Percentiles rank a stretch among this genome's conserved stretches.
Evolutionary conservation across 2,329 filamentous ascomycete species (phyloP).

Genomic region (Chaetomium globosum): DNA sequence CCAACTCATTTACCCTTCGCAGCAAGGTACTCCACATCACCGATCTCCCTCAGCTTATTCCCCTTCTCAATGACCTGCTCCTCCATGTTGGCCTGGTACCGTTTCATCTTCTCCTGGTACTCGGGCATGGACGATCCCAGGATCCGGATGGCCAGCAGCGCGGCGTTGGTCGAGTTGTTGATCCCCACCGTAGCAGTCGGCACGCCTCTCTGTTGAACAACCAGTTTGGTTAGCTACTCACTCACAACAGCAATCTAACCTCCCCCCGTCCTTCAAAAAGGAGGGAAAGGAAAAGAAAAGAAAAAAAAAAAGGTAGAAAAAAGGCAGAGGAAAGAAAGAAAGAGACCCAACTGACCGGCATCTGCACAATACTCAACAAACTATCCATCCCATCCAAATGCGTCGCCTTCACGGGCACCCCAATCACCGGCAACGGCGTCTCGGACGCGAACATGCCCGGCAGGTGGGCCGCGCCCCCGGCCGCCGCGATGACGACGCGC

Average conservation of each 20-base stretch:
- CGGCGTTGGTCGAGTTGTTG: conserved; percentile 79
- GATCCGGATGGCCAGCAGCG: conserved; percentile 69
- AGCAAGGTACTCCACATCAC: conserved; percentile 56
- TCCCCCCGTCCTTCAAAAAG: background rate
- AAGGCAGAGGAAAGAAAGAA: background rate
- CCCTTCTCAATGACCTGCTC: conserved; percentile 67
- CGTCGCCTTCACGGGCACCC: conserved; percentile 74
- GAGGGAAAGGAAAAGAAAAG: conserved; percentile 2
- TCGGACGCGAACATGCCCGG: conserved; percentile 76
- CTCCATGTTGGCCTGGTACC: conserved; percentile 65
- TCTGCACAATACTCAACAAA: conserved; percentile 73
- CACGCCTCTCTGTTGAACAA: conserved; percentile 55
- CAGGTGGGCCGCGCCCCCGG: conserved; percentile 72
- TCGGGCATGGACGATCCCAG: conserved; percentile 60
- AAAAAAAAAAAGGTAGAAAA: background rate
- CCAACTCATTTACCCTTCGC: conserved; percentile 29
- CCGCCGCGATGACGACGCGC: conserved; percentile 74
- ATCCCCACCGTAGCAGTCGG: conserved; percentile 77
- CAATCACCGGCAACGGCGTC: conserved; percentile 73
- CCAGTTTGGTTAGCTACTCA: background rate
- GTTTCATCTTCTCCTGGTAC: conserved; percentile 60
- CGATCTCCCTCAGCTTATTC: conserved; percentile 56
- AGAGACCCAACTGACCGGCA: conserved; percentile 67
- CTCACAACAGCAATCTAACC: background rate
- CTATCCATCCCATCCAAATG: conserved; percentile 72